Base-by-base conservation (phyloP, 2,329 filamentous ascomycete species). In the Phialemoniopsis sp. region DNA sequence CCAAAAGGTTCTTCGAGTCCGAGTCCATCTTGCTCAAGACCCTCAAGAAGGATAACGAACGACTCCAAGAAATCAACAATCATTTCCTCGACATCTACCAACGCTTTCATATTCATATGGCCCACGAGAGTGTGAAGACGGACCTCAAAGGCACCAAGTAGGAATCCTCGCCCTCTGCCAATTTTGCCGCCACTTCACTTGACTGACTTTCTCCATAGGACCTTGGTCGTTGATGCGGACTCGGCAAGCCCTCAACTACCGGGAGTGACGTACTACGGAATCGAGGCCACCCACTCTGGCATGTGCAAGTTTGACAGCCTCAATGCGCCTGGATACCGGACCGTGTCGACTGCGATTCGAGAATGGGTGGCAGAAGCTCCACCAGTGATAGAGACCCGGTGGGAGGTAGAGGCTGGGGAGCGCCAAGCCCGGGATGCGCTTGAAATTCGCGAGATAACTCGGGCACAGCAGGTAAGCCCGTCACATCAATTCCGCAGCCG, bases 1-100 rank as follows among this genome's bases (percentile, higher is more conserved):
- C 84, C 1, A 80, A 72, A 55, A 79, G 75, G 47, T 62, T 87
- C 37, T 73, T 89, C 48, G 80, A 87, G 39, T 75, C 76, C 0
- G 84, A 87, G 45, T 72, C 78, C 0, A 72, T 85, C 21, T 68
- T 90, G 32, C 68, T 90, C 45, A 79, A 75, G 52, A 82, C 84
- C 3, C 68, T 90, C n/a, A 82, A 82, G 55, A 78, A 72, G 37
- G 81, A 89, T 53, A 89, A 83, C 42, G 85, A 89, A 60, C 85
- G 78, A 0, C 62, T 90, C 5, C 78, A 85, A 50, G 82, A 83
- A 44, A 88, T 90, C 58, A 89, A 87, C 57, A 77, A 69, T 37
- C 73, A 82, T 41, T 90, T 90, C 48, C 68, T 82, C 14, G 80
- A 88, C 37, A 79, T 89, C 19, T 80, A 86, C 46, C 74, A 79